Evolutionary conservation across 2,329 filamentous ascomycete genomes (phyloP).

Genomic region (Epichloe brachyelytri): DNA sequence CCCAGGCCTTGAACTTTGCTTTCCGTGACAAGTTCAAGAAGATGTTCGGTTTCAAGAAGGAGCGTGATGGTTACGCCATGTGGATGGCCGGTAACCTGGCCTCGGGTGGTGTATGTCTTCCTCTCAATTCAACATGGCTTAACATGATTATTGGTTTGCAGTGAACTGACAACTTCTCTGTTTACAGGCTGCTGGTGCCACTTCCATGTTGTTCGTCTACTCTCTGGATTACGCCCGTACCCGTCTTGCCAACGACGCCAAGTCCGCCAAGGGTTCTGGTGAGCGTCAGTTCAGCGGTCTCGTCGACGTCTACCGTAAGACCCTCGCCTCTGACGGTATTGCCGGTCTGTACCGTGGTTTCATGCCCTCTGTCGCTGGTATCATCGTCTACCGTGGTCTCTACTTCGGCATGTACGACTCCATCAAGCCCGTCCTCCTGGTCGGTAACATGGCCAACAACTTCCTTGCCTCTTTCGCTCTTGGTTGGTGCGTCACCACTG

Average conservation of each 20-base stretch:
- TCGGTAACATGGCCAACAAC: conserved; percentile 86
- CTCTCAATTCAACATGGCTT: background rate
- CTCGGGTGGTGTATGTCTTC: conserved; percentile 85
- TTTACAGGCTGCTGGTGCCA: conserved; percentile 82
- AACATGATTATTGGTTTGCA: background rate
- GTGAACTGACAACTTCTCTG: conserved; percentile 2
- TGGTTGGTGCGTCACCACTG: conserved; percentile 98
- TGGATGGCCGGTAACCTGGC: conserved; percentile 99
- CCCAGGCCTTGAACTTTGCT: conserved; percentile 99
- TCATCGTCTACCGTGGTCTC: conserved; percentile 99
- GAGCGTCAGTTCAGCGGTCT: conserved; percentile 99
- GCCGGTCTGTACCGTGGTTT: conserved; percentile 99
- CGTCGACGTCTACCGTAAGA: conserved; percentile 99
- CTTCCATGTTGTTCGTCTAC: conserved; percentile 99
- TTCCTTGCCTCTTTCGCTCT: conserved; percentile 99
- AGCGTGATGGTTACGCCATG: conserved; percentile 92
- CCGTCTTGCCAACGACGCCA: conserved; percentile 99
- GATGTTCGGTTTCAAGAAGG: conserved; percentile 99
- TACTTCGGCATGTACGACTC: conserved; percentile 99
- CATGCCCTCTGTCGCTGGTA: conserved; percentile 98
- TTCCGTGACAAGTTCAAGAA: conserved; percentile 99
- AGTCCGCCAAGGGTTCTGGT: conserved; percentile 93
- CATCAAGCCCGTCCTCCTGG: conserved; percentile 95
- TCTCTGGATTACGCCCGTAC: conserved; percentile 99
- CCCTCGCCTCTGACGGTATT: conserved; percentile 95